Evolutionary conservation across 176 grass and related monocot species (phyloP).

Genomic region (Avena insularis): DNA sequence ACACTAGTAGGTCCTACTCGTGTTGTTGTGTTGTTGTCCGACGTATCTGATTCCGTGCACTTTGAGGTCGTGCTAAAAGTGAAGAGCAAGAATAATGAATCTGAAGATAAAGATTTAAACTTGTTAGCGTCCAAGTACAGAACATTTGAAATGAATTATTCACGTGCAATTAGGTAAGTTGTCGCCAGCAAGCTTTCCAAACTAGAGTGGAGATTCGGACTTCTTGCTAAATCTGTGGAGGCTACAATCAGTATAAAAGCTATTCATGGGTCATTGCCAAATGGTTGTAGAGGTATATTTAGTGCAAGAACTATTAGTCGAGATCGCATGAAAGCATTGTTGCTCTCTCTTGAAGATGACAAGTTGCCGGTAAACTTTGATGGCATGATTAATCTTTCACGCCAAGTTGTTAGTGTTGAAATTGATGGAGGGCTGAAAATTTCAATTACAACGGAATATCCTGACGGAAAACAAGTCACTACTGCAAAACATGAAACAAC

Average conservation of each 20-base stretch:
- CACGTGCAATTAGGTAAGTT: neutral
- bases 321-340: neutral
- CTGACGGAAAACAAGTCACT: neutral
- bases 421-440: neutral
- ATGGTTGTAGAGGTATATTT: neutral
- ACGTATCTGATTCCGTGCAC: neutral
- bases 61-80: slow-evolving; percentile 11
- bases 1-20: neutral
- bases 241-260: neutral
- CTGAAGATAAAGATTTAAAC: neutral
- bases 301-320: neutral
- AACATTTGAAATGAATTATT: neutral
- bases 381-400: neutral
- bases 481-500: neutral
- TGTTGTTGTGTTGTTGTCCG: neutral
- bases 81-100: neutral
- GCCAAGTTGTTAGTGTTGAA: neutral
- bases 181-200: neutral
- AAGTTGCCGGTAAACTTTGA: neutral
- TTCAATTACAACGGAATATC: neutral
- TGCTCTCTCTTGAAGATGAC: neutral
- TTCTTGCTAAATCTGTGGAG: neutral
- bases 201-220: neutral
- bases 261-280: neutral
- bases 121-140: neutral